Evolutionary conservation across 345 rosid species (phyloP).

Genomic region (Gynandropsis gynandra): DNA sequence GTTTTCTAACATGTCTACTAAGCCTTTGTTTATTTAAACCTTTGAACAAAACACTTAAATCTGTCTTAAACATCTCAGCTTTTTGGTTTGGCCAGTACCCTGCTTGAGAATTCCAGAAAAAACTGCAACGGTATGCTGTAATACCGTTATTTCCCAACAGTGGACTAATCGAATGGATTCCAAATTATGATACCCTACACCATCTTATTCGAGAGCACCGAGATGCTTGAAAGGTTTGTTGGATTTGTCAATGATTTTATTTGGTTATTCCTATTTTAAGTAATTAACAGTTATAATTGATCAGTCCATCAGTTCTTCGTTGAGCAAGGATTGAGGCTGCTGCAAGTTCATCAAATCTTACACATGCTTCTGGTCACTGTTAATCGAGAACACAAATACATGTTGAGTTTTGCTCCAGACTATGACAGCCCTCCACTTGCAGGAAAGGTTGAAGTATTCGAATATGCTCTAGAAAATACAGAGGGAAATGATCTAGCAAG

Average conservation of each 20-base stretch:
- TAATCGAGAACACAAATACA: conserved; percentile 86
- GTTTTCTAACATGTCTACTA: conserved; percentile 1
- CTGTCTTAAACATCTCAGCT: conserved; percentile 45
- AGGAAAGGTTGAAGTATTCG: conserved; percentile 90
- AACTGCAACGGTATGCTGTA: conserved; percentile 76
- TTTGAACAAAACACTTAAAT: no score
- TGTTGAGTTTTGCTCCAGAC: conserved; percentile 90
- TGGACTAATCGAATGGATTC: conserved; percentile 96
- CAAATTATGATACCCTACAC: conserved; percentile 92
- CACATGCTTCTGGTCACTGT: conserved; percentile 45
- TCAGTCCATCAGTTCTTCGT: background rate
- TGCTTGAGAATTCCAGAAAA: conserved; percentile 83
- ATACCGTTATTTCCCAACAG: conserved; percentile 94
- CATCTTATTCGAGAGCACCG: conserved; percentile 87
- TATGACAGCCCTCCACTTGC: conserved; percentile 88
- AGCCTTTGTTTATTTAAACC: no score
- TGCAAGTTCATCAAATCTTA: conserved; percentile 3
- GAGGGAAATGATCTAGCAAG: conserved; percentile 93
- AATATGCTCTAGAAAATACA: conserved; percentile 76
- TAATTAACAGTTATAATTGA: no score
- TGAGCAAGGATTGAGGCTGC: no score
- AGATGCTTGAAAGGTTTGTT: conserved; percentile 92
- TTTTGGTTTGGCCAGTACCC: conserved; percentile 87
- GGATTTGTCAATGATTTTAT: conserved; percentile 21
- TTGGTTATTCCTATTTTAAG: conserved; percentile 1